phyloP scores from a whole-genome alignment of 2,329 filamentous ascomycete species.

The Xylaria sp. region DNA sequence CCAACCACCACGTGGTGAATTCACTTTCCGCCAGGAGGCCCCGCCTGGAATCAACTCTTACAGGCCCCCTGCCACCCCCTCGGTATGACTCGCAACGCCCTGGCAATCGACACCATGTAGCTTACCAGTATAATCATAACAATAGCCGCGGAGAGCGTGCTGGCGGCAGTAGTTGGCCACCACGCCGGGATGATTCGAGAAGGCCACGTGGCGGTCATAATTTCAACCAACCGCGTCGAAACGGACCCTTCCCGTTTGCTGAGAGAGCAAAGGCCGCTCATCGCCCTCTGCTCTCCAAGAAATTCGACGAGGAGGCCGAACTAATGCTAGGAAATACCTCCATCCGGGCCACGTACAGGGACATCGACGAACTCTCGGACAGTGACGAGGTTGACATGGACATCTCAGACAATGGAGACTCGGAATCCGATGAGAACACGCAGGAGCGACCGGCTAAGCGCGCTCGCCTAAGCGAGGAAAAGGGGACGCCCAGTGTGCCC shows the following conservation, averaged over 20 bases:
- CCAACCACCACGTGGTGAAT: constrained; percentile 44
- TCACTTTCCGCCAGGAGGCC: constrained; percentile 51
- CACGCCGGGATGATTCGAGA: constrained; percentile 17
- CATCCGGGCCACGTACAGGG: constrained; percentile 47
- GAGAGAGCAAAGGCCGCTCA: constrained; percentile 21
- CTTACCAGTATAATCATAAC: constrained; percentile 6
- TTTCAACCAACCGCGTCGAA: constrained; percentile 6
- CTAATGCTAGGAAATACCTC: constrained; percentile 44
- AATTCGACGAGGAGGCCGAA: constrained; percentile 38
- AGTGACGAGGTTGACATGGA: constrained; percentile 62
- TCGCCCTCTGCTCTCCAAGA: constrained; percentile 44
- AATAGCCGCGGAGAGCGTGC: constrained; percentile 16
- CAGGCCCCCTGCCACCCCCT: constrained; percentile 19
- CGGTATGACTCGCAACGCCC: constrained; percentile 14
- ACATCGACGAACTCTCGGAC: constrained; percentile 55
- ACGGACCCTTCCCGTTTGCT: constrained; percentile 6
- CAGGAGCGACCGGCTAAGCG: constrained; percentile 42
- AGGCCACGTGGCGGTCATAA: constrained; percentile 8
- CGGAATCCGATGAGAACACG: constrained; percentile 30
- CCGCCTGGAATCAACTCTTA: constrained; percentile 44
- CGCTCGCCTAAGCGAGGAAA: constrained; percentile 32
- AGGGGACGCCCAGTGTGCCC: constrained; percentile 47
- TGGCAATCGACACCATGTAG: background rate
- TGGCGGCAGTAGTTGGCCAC: constrained; percentile 3
- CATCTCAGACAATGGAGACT: constrained; percentile 47